These are phyloP conservation scores for Suaeda aralocaspica DNA, from an alignment of 148 eudicot genomes.

Conservation along the genomic window DNA sequence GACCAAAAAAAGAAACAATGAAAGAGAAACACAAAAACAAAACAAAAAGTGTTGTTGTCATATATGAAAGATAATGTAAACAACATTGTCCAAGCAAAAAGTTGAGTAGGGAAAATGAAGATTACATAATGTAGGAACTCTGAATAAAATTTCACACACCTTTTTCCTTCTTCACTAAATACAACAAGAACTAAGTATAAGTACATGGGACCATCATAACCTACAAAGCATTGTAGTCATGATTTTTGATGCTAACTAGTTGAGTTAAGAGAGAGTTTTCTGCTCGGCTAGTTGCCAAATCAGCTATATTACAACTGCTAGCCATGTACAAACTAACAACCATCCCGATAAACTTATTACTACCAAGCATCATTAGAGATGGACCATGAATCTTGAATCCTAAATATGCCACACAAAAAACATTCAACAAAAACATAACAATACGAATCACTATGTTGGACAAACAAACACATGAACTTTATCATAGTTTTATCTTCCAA, in stretches of 20 bases:
- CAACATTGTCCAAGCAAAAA: background rate
- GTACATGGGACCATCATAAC: background rate
- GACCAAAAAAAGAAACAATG: background rate
- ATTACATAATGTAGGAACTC: background rate
- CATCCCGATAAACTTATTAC: background rate
- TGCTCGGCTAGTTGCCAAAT: background rate
- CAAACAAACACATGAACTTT: background rate
- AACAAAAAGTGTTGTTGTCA: too few relatives aligned
- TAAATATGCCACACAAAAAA: background rate
- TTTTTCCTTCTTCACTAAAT: background rate
- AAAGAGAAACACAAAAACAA: too few relatives aligned
- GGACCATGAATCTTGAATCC: background rate
- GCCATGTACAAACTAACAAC: background rate
- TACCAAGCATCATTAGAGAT: background rate
- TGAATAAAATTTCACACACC: background rate
- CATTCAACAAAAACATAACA: slow-evolving; percentile 1
- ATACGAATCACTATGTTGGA: background rate
- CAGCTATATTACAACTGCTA: background rate
- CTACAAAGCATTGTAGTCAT: background rate
- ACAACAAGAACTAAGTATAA: background rate
- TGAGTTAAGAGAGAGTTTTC: background rate
- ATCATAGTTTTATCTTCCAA: too few relatives aligned
- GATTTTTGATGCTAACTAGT: background rate
- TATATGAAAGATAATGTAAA: background rate
- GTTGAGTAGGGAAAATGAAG: background rate